Evolutionary conservation across 768 basidiomycete genomes (phyloP).

Genomic region (Tephrocybe sp.): DNA sequence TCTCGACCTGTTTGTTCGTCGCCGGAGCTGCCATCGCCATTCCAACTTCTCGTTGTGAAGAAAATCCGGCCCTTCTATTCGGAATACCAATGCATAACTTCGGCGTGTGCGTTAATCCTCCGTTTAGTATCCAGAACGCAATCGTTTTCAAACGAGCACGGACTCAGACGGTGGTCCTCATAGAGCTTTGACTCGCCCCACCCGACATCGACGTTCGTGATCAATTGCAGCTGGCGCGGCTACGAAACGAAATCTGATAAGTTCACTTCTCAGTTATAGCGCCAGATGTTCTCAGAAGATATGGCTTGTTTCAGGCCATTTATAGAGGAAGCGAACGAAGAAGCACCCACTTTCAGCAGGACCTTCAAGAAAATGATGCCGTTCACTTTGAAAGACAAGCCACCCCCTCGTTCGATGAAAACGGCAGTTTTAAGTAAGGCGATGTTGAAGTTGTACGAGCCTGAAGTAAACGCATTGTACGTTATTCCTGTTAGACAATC

Average conservation of each 20-base stretch:
- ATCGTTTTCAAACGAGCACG: conserved; percentile 38
- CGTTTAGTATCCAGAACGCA: conserved; percentile 18
- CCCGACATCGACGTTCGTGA: conserved; percentile 21
- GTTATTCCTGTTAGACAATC: neutral
- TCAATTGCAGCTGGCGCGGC: conserved; percentile 11
- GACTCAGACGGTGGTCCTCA: conserved; percentile 23
- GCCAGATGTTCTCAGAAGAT: neutral
- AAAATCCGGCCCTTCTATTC: too few species aligned
- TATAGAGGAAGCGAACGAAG: conserved; percentile 41
- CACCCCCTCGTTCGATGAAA: conserved; percentile 42
- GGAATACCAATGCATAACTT: too few species aligned
- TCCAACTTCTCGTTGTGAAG: too few species aligned
- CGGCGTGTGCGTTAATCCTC: neutral
- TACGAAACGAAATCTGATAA: conserved; percentile 34
- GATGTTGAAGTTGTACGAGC: conserved; percentile 34
- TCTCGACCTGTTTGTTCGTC: too few species aligned
- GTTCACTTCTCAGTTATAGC: neutral
- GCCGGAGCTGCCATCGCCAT: too few species aligned
- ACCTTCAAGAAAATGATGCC: conserved; percentile 53
- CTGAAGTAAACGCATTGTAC: conserved; percentile 40
- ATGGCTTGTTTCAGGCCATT: conserved; percentile 23
- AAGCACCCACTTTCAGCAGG: conserved; percentile 36
- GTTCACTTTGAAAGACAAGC: conserved; percentile 37
- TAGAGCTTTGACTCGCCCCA: conserved; percentile 18
- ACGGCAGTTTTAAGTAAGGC: conserved; percentile 43